A percentile compares a stretch with the other conserved stretches of the same genome.
Conservation (phyloP, 2,329 filamentous ascomycete genomes). For the Paecilomyces formosus region DNA sequence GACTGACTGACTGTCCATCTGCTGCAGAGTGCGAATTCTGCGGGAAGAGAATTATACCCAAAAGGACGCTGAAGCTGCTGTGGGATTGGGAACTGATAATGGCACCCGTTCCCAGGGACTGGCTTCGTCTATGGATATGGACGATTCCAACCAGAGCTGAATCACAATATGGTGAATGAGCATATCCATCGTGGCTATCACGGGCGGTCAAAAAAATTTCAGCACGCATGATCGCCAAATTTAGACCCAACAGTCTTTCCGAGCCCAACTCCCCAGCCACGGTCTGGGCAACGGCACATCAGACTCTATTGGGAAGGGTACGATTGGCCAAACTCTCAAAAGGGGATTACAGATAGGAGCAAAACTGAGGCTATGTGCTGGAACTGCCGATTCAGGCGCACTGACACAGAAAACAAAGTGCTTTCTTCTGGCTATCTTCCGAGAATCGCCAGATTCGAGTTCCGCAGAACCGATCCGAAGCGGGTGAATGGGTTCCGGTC, state of each 20-base stretch:
- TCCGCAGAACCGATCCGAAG: neutral
- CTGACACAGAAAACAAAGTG: neutral
- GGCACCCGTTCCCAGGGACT: constrained; percentile 35
- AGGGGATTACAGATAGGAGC: neutral
- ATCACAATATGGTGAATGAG: neutral
- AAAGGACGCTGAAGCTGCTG: constrained; percentile 73
- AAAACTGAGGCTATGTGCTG: neutral
- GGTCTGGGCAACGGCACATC: neutral
- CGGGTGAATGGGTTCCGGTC: neutral
- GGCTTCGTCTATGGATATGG: constrained; percentile 33
- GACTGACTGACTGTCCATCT: neutral
- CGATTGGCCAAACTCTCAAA: neutral
- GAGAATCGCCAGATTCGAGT: neutral
- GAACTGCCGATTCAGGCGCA: neutral
- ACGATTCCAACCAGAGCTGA: constrained; percentile 17
- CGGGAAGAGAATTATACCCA: constrained; percentile 81
- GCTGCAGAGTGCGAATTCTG: constrained; percentile 65
- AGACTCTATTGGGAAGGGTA: neutral
- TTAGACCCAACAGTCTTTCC: neutral
- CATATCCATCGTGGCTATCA: neutral
- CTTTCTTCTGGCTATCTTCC: neutral
- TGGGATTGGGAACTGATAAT: constrained; percentile 66
- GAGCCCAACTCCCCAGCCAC: neutral
- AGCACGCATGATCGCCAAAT: neutral
- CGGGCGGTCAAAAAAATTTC: neutral